Base-by-base conservation (phyloP, 2,329 filamentous ascomycete genomes). In the Penicillium fuscoglaucum region DNA sequence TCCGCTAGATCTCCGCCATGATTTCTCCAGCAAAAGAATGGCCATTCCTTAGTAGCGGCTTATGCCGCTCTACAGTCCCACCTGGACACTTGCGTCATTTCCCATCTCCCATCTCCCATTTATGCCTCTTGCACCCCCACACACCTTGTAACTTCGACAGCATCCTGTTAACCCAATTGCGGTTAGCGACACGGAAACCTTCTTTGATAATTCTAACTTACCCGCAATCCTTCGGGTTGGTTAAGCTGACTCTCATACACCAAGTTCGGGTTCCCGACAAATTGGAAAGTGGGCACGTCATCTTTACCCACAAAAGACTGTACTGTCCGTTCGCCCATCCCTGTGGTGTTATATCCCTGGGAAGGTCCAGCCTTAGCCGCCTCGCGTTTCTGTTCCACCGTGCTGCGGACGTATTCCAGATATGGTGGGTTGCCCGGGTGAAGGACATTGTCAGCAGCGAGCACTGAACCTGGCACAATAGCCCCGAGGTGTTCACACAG, bases 401-500 rank as follows among this genome's bases (percentile, higher is more conserved):
- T 84, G 62, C 83, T 85, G 55, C 87, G 78, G 47, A 91, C 88
- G 63, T 91, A 92, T 64, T 87, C 83, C 55, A 78, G 61, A 65
- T 80, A 80, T 26, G 74, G 69, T 13, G 78, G 78, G 41, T 76
- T 78, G 3, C 78, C 78, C 1, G 77, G 78, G 6, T 64, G 59
- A 33, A 78, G 63, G n/a, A 78, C 74, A 59, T 80, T 80, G 62
- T 80, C 78, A 1, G 78, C 78, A 2, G 74, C 70, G 7, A 79
- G 61, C 2, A 76, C 59, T 6, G 69, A 66, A 0, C 89, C 89
- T 0, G 82, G 79, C 0, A 77, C 78, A 4, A 93, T 78, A 24
- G 93, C 71, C 0, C 81, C 82, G 5, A 93, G 75, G 43, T 89
- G 81, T 76, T 93, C 90, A 70, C 87, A 90, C 0, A 92, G 80